Conservation (phyloP, 768 basidiomycete genomes). For the Lyophyllum decastes region DNA sequence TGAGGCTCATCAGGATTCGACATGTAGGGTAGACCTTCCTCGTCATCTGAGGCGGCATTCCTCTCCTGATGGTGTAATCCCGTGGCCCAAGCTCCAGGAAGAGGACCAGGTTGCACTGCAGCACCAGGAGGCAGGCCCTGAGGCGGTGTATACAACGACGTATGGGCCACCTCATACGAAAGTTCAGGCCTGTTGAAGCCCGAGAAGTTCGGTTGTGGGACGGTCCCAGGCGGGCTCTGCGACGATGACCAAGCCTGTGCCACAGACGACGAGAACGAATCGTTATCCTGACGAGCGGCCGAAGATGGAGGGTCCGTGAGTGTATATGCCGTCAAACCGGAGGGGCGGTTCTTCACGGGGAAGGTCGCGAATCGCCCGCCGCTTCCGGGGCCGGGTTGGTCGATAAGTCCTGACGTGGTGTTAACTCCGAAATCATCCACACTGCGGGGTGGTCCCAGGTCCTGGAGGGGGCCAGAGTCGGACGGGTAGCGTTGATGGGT, state of each 20-base stretch:
- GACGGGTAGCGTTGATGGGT: slow-evolving; percentile 11
- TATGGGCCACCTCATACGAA: slow-evolving; percentile 8
- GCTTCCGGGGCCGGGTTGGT: slow-evolving; percentile 19
- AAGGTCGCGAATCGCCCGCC: slow-evolving; percentile 69
- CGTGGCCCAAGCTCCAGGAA: slow-evolving; percentile 5
- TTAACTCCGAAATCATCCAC: slow-evolving; percentile 48
- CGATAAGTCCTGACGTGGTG: slow-evolving; percentile 20
- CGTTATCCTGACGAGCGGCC: slow-evolving; percentile 21
- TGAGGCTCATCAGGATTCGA: slow-evolving; percentile 22
- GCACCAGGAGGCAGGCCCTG: slow-evolving; percentile 41
- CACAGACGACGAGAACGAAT: slow-evolving; percentile 38
- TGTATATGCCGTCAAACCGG: slow-evolving; percentile 23
- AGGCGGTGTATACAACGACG: slow-evolving; percentile 32
- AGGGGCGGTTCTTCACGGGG: slow-evolving; percentile 46
- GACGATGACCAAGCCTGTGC: slow-evolving; percentile 30
- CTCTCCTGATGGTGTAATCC: slow-evolving; percentile 23
- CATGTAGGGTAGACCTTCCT: slow-evolving; percentile 42
- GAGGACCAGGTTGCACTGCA: neutral
- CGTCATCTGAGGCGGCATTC: slow-evolving; percentile 27
- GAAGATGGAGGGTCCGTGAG: slow-evolving; percentile 29
- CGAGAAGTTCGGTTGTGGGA: neutral
- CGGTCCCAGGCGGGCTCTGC: slow-evolving; percentile 11
- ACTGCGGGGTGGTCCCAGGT: slow-evolving; percentile 12
- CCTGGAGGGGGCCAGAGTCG: slow-evolving; percentile 6
- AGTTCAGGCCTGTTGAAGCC: slow-evolving; percentile 10